phyloP scores from a whole-genome alignment of 805 yeast genomes.

The Saturnispora kantuleensis region DNA sequence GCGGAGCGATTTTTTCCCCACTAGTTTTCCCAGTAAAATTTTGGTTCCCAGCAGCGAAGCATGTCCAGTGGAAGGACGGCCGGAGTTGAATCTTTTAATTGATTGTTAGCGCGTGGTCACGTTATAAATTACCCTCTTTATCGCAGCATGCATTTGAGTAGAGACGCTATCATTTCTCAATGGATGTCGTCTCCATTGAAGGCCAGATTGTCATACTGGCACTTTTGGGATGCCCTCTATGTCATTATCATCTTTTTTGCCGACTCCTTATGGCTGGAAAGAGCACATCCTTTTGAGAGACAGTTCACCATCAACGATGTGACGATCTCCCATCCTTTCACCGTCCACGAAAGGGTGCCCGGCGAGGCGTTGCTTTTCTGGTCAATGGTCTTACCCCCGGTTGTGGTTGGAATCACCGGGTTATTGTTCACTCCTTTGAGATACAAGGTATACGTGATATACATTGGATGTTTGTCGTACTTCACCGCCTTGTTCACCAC shows the following conservation, averaged over 20 bases:
- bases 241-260: slow-evolving; percentile 14
- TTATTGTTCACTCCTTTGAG: slow-evolving; percentile 31
- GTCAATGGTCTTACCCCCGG: slow-evolving; percentile 41
- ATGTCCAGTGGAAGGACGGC: too few relatives aligned
- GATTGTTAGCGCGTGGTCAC: not conserved
- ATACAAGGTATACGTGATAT: slow-evolving; percentile 51
- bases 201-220: slow-evolving; percentile 16
- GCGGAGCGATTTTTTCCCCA: too few relatives aligned
- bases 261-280: slow-evolving; percentile 21
- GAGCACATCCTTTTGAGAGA: slow-evolving; percentile 57
- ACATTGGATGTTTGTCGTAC: slow-evolving; percentile 59
- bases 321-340: slow-evolving; percentile 73
- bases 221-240: slow-evolving; percentile 20
- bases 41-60: too few relatives aligned
- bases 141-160: slow-evolving; percentile 1
- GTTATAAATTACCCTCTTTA: not conserved
- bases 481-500: slow-evolving; percentile 49
- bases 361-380: slow-evolving; percentile 43
- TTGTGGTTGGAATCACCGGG: slow-evolving; percentile 20
- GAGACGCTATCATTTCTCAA: not conserved
- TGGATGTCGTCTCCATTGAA: not conserved
- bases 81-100: too few relatives aligned
- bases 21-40: too few relatives aligned
- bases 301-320: slow-evolving; percentile 69
- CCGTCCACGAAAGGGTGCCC: slow-evolving; percentile 64